phyloP scores from a whole-genome alignment of 2,329 filamentous ascomycete species.

The Aurifilum marmelostoma region DNA sequence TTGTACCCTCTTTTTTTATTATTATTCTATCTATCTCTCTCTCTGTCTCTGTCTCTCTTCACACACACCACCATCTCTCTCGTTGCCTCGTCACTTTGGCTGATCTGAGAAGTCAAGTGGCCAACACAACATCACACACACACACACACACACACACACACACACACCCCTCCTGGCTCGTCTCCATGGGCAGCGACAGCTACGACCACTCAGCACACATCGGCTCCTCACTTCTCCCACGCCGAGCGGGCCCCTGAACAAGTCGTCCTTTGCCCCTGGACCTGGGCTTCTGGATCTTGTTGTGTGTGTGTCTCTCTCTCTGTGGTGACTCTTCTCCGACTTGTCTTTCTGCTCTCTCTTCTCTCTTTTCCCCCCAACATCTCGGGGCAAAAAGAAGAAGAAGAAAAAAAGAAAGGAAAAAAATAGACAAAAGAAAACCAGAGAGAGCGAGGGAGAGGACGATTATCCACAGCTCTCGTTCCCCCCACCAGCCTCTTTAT shows the following conservation, averaged over 20 bases:
- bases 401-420: not conserved
- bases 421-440: no score
- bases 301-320: not conserved
- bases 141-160: no score
- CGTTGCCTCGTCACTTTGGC: constrained; percentile 21
- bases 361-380: not conserved
- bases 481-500: constrained; percentile 15
- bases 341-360: not conserved
- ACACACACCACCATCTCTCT: no score
- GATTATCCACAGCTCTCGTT: not conserved
- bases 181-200: constrained; percentile 23
- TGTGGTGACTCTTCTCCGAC: not conserved
- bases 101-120: constrained; percentile 20
- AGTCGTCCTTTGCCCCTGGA: constrained; percentile 7
- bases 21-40: not conserved
- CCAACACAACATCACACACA: constrained; percentile 17
- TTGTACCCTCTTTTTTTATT: constrained; percentile 16
- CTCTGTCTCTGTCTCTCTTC: no score
- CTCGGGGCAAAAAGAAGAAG: not conserved
- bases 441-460: not conserved
- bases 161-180: not conserved
- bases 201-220: not conserved
- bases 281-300: constrained; percentile 3
- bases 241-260: not conserved
- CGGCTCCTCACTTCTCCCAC: constrained; percentile 11